phyloP scores from a whole-genome alignment of 306 rosid genomes.

The Datisca glomerata region DNA sequence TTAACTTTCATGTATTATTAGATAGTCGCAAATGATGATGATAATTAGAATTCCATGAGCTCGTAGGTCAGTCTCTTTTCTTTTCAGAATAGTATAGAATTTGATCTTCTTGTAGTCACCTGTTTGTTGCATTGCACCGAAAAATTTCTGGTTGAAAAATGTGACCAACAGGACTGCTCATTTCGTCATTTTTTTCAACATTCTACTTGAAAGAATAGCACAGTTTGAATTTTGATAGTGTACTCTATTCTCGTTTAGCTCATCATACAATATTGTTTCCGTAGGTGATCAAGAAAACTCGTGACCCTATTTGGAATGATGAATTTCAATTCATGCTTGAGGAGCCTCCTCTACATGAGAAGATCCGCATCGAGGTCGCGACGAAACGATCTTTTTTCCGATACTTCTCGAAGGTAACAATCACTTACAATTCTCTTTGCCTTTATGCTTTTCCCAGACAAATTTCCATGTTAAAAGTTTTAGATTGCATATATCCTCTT shows the following conservation, averaged over 20 bases:
- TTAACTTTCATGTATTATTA: neutral
- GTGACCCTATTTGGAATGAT: conserved; percentile 78
- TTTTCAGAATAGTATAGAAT: no score
- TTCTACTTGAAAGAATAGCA: no score
- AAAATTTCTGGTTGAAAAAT: no score
- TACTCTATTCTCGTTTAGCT: no score
- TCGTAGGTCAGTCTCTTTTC: no score
- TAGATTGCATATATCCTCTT: neutral
- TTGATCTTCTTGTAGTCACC: no score
- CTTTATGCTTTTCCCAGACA: neutral
- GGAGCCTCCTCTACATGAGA: conserved; percentile 75
- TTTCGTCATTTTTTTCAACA: no score
- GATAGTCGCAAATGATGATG: neutral
- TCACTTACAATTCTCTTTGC: neutral
- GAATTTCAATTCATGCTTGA: conserved; percentile 83
- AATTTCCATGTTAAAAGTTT: neutral
- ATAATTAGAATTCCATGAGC: no score
- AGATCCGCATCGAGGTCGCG: conserved; percentile 60
- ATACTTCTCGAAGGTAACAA: conserved; percentile 49
- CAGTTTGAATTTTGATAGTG: no score
- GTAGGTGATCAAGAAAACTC: conserved; percentile 62
- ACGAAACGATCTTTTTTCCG: conserved; percentile 48
- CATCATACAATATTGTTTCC: no score
- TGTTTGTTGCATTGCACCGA: no score
- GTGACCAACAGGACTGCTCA: no score